Evolutionary conservation across 306 rosid genomes (phyloP).

Genomic region (Quercus gilva): DNA sequence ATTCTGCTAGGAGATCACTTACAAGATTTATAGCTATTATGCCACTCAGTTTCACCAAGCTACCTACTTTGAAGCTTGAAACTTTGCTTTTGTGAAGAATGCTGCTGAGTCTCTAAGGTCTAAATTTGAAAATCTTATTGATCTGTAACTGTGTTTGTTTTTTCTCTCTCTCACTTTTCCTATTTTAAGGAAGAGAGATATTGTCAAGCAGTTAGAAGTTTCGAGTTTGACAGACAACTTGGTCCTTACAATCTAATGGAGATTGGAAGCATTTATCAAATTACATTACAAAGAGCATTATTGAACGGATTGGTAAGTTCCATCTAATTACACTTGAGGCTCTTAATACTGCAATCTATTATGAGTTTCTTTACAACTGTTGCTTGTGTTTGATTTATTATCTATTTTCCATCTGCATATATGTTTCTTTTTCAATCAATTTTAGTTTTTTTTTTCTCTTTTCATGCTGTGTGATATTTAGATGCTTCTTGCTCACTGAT

Average conservation of each 20-base stretch:
- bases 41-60: too few species aligned
- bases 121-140: background rate
- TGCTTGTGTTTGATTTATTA: background rate
- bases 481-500: too few species aligned
- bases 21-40: too few species aligned
- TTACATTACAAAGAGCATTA: constrained; percentile 51
- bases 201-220: constrained; percentile 56
- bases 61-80: too few species aligned
- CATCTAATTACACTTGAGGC: constrained; percentile 18
- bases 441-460: background rate
- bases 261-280: constrained; percentile 78
- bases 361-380: background rate
- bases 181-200: constrained; percentile 60
- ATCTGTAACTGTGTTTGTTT: background rate
- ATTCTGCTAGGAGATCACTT: too few species aligned
- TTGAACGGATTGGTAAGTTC: constrained; percentile 58
- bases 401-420: background rate
- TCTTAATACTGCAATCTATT: background rate
- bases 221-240: constrained; percentile 86
- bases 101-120: too few species aligned
- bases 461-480: background rate
- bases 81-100: too few species aligned
- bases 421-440: background rate
- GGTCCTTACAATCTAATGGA: constrained; percentile 80
- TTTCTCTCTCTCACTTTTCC: background rate